These are phyloP conservation scores for Diaporthe citrichinensis DNA, from an alignment of 2,329 filamentous ascomycete genomes.

Conservation along the genomic window DNA sequence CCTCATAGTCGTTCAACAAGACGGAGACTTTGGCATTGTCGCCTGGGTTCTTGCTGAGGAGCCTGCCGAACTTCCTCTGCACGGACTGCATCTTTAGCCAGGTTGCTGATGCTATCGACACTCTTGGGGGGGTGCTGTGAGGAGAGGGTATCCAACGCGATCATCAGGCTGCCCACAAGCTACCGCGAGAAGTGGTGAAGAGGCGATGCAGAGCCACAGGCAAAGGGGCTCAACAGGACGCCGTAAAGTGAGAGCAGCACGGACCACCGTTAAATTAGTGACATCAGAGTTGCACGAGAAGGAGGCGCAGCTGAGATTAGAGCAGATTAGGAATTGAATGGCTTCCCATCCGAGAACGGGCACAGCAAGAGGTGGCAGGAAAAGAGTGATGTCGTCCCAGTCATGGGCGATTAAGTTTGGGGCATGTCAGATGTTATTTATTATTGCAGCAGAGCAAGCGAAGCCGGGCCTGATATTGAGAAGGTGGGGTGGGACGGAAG, in stretches of 20 bases:
- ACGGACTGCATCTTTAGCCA: slow-evolving; percentile 74
- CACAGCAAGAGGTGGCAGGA: slow-evolving; percentile 1
- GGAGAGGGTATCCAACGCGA: slow-evolving; percentile 1
- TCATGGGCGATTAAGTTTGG: slow-evolving; percentile 3
- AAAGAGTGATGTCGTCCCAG: background rate
- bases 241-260: slow-evolving; percentile 26
- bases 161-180: background rate
- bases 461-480: background rate
- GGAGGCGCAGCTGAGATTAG: slow-evolving; percentile 18
- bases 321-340: slow-evolving; percentile 16
- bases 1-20: slow-evolving; percentile 83
- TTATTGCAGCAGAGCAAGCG: background rate
- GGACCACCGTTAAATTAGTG: slow-evolving; percentile 34
- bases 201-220: background rate
- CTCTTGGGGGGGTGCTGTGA: slow-evolving; percentile 3
- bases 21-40: slow-evolving; percentile 83
- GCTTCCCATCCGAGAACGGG: slow-evolving; percentile 1
- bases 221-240: slow-evolving; percentile 26
- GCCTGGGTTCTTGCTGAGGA: slow-evolving; percentile 76
- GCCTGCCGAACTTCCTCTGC: slow-evolving; percentile 81
- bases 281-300: slow-evolving; percentile 20
- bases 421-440: slow-evolving; percentile 17
- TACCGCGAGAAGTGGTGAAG: slow-evolving; percentile 3
- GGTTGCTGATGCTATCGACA: slow-evolving; percentile 36
- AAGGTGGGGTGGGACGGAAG: slow-evolving; percentile 19